phyloP scores from a whole-genome alignment of 2,329 filamentous ascomycete species.

The Aspergillus sp. region DNA sequence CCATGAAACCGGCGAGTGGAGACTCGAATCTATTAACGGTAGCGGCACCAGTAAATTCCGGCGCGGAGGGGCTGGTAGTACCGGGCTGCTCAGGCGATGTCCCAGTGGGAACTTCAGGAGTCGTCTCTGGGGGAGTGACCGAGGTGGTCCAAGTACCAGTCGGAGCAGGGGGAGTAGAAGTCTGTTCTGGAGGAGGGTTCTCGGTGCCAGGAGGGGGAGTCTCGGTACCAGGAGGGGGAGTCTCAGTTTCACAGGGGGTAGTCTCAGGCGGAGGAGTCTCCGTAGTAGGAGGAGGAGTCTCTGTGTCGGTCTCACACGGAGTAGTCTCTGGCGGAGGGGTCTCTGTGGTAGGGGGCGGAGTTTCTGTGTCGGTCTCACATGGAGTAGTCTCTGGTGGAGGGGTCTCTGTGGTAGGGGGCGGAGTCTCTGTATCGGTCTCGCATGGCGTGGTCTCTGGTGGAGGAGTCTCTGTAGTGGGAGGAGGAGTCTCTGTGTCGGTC shows the following conservation, averaged over 20 bases:
- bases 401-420: background rate
- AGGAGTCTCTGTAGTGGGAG: background rate
- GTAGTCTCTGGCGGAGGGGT: background rate
- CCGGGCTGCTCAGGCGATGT: slow-evolving; percentile 5
- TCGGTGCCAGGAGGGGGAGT: background rate
- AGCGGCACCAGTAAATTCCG: slow-evolving; percentile 9
- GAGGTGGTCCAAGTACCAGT: slow-evolving; percentile 1
- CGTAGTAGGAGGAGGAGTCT: background rate
- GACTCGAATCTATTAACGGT: slow-evolving; percentile 1
- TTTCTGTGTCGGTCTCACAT: background rate
- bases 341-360: background rate
- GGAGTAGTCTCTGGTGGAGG: background rate
- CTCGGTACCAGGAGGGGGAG: background rate
- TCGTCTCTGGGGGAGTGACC: background rate
- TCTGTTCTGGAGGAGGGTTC: slow-evolving; percentile 1
- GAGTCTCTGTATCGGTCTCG: background rate
- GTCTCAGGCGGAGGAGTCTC: background rate
- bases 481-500: background rate
- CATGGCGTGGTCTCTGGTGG: background rate
- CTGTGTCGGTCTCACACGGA: background rate
- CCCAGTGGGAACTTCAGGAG: background rate
- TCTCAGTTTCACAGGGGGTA: too few relatives aligned
- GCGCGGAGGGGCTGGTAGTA: background rate
- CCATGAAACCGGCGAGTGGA: slow-evolving; percentile 8
- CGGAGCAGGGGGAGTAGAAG: background rate